phyloP scores from a whole-genome alignment of 768 basidiomycete species.

The Amanita molliuscula region DNA sequence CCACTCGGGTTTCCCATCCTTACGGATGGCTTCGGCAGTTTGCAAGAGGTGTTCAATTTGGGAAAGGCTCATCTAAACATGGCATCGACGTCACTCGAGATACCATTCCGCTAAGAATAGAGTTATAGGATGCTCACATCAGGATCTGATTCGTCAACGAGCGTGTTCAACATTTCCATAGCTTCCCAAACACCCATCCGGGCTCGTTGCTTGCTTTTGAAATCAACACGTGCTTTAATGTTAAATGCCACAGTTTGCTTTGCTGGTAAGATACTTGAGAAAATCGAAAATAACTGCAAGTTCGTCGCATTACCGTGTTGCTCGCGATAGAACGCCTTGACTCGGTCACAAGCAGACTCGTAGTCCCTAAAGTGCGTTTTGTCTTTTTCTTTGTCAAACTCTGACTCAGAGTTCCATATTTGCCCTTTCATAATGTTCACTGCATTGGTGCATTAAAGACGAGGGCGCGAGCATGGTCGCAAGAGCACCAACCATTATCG shows the following conservation, averaged over 20 bases:
- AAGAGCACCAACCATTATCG: constrained; percentile 28
- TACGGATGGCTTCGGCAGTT: constrained; percentile 83
- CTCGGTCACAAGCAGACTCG: constrained; percentile 65
- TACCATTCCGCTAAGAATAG: constrained; percentile 1
- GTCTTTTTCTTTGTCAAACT: constrained; percentile 54
- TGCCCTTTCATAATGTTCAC: constrained; percentile 64
- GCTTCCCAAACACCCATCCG: constrained; percentile 85
- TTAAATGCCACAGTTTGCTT: constrained; percentile 88
- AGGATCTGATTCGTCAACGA: constrained; percentile 88
- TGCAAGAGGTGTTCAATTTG: constrained; percentile 90
- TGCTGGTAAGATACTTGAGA: constrained; percentile 27
- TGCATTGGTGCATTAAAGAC: constrained; percentile 13
- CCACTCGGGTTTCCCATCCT: constrained; percentile 85
- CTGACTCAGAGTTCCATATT: constrained; percentile 45
- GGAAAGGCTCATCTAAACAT: constrained; percentile 52
- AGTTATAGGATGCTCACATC: constrained; percentile 40
- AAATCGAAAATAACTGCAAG: neutral
- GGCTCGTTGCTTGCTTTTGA: constrained; percentile 54
- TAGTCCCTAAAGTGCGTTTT: constrained; percentile 65
- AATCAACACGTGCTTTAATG: constrained; percentile 64
- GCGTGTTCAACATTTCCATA: constrained; percentile 78
- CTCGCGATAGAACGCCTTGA: constrained; percentile 69
- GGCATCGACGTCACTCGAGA: constrained; percentile 15
- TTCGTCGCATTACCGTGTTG: constrained; percentile 47
- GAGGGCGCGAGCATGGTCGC: neutral